Percentiles rank a stretch among this genome's conserved stretches.
Evolutionary conservation across 305 asterid genomes (phyloP).

Genomic region (Fraxinus paxiana): DNA sequence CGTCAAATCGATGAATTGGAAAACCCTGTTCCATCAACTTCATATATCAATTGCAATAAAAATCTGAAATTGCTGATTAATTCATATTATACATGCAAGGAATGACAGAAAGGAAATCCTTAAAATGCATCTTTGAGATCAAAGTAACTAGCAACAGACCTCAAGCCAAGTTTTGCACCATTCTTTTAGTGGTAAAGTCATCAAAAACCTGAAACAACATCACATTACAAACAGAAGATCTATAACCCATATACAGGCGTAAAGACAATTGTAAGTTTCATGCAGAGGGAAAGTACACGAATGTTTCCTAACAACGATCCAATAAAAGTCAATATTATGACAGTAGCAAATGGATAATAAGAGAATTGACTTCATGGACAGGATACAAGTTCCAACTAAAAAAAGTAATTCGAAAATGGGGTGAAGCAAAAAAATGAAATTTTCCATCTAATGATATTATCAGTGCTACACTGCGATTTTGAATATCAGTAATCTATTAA

Average conservation of each 20-base stretch:
- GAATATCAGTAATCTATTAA: background rate
- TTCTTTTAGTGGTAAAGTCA: slow-evolving; percentile 64
- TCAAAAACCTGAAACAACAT: slow-evolving; percentile 51
- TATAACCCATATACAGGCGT: background rate
- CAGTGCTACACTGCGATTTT: background rate
- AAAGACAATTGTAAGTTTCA: background rate
- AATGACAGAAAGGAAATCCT: background rate
- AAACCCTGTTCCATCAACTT: slow-evolving; percentile 47
- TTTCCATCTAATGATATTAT: slow-evolving; percentile 15
- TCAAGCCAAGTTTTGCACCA: slow-evolving; percentile 53
- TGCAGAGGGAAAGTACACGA: background rate
- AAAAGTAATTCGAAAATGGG: slow-evolving; percentile 4
- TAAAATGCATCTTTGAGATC: background rate
- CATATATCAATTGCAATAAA: slow-evolving; percentile 22
- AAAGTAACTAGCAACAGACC: slow-evolving; percentile 44
- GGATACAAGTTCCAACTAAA: background rate
- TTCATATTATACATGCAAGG: background rate
- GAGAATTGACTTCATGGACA: background rate
- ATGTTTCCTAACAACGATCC: background rate
- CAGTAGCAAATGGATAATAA: slow-evolving; percentile 1
- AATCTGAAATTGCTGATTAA: background rate
- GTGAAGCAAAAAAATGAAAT: background rate
- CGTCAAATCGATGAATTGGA: slow-evolving; percentile 63
- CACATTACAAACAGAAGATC: slow-evolving; percentile 15
- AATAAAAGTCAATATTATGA: background rate